These are phyloP conservation scores for Elongisporangium undulatum DNA, from an alignment of 352 stramenopile species.

Conservation along the genomic window DNA sequence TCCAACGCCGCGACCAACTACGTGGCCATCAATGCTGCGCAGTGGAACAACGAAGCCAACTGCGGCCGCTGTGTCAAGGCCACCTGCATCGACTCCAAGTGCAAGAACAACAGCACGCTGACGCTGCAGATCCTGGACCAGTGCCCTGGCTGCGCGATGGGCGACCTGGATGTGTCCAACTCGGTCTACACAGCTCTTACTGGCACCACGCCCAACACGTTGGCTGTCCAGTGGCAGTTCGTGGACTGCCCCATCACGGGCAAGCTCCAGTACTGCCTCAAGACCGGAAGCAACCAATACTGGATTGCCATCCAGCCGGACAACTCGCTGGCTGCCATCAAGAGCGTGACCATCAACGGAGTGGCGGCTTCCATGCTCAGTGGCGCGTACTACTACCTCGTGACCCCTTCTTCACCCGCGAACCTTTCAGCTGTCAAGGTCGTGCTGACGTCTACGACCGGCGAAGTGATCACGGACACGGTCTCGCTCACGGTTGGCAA, in stretches of 20 bases:
- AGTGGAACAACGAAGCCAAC: too few species aligned
- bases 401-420: constrained; percentile 10
- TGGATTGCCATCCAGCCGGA: constrained; percentile 63
- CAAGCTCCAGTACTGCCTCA: too few species aligned
- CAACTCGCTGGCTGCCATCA: constrained; percentile 38
- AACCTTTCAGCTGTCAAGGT: constrained; percentile 18
- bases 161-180: constrained; percentile 61
- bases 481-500: constrained; percentile 18
- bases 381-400: constrained; percentile 56
- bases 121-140: constrained; percentile 70
- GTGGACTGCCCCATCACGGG: too few species aligned
- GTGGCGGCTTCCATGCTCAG: constrained; percentile 52
- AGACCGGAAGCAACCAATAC: constrained; percentile 51
- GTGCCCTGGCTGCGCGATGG: constrained; percentile 43
- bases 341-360: constrained; percentile 59
- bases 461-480: constrained; percentile 21
- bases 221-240: too few species aligned
- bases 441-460: constrained; percentile 20
- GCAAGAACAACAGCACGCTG: too few species aligned
- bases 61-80: too few species aligned
- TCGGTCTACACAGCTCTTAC: too few species aligned
- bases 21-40: too few species aligned
- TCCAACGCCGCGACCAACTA: too few species aligned
- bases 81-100: too few species aligned
- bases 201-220: too few species aligned